Conservation (phyloP, 2,329 filamentous ascomycete species). For the Plenodomus biglobosus region DNA sequence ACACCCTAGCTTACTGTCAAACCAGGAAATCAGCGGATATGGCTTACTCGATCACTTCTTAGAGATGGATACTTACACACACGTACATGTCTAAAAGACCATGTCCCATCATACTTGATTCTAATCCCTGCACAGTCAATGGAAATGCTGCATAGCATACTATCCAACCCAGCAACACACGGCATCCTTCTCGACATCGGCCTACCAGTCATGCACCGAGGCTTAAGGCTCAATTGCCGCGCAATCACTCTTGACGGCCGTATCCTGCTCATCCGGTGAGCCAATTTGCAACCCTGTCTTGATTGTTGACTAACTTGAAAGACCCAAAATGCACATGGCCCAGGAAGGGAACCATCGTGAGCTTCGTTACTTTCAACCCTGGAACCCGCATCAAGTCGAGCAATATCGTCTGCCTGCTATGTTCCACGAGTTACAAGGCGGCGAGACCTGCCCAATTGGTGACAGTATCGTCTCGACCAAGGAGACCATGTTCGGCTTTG, state of each 20-base stretch:
- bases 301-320: background rate
- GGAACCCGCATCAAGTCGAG: slow-evolving; percentile 57
- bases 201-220: slow-evolving; percentile 58
- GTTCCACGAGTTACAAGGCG: slow-evolving; percentile 51
- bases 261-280: slow-evolving; percentile 65
- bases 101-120: background rate
- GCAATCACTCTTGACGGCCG: slow-evolving; percentile 65
- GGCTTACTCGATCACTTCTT: slow-evolving; percentile 62
- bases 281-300: background rate
- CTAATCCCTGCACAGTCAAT: slow-evolving; percentile 8
- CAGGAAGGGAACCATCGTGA: slow-evolving; percentile 64
- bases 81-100: background rate
- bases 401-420: slow-evolving; percentile 58
- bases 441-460: slow-evolving; percentile 64
- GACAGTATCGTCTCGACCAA: slow-evolving; percentile 64
- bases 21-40: slow-evolving; percentile 2
- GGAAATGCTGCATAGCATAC: slow-evolving; percentile 65
- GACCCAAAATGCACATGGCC: slow-evolving; percentile 68
- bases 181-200: slow-evolving; percentile 54
- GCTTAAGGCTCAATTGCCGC: slow-evolving; percentile 64
- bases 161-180: slow-evolving; percentile 61
- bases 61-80: slow-evolving; percentile 43
- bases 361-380: slow-evolving; percentile 41
- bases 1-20: background rate
- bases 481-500: slow-evolving; percentile 64